A percentile compares a stretch with the other conserved stretches of the same genome.
Evolutionary conservation across 495 filamentous ascomycete genomes (phyloP).

Genomic region (Stereocaulon alpinum): DNA sequence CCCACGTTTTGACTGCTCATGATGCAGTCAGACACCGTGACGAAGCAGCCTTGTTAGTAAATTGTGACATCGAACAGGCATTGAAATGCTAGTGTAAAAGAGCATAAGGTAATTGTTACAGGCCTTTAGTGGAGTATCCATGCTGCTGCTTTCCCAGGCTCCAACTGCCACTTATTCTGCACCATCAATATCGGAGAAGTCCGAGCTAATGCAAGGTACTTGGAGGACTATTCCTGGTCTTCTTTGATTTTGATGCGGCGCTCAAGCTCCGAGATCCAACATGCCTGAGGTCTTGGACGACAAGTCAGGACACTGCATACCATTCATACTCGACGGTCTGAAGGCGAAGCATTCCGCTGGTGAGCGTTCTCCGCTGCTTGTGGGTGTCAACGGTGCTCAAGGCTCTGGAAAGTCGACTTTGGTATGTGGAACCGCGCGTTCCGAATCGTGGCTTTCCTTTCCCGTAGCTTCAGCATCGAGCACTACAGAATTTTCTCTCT

Average conservation of each 20-base stretch:
- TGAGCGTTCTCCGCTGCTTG: constrained; percentile 40
- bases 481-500: no score
- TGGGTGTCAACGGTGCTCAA: constrained; percentile 46
- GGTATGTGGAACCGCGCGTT: constrained; percentile 33
- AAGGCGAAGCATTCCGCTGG: constrained; percentile 28
- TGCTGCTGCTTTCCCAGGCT: no score
- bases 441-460: neutral
- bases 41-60: no score
- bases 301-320: constrained; percentile 77
- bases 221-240: neutral
- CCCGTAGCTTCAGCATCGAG: neutral
- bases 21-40: no score
- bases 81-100: no score
- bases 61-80: no score
- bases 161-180: neutral
- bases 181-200: neutral
- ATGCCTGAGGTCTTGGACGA: constrained; percentile 63
- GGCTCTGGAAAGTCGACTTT: constrained; percentile 79
- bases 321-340: constrained; percentile 67
- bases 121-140: no score
- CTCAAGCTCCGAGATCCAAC: neutral
- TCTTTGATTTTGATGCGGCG: neutral
- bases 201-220: neutral
- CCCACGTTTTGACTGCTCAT: neutral
- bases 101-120: no score